These are phyloP conservation scores for Stipa capillata DNA, from an alignment of 176 grass and related monocot species.

Conservation along the genomic window DNA sequence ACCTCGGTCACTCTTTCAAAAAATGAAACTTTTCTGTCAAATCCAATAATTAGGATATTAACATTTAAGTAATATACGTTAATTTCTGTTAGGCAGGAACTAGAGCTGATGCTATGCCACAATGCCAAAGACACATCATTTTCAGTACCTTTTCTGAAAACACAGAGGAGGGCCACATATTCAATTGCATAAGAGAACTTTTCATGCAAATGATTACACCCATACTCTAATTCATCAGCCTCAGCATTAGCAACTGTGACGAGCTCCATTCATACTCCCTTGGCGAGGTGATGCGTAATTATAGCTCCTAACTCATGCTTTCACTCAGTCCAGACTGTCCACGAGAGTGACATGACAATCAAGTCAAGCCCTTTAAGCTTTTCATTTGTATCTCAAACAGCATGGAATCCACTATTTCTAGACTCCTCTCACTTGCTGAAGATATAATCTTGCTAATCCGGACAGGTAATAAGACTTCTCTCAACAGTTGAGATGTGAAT, in stretches of 20 bases:
- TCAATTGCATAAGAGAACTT: background rate
- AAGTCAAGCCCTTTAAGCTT: background rate
- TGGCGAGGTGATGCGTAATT: background rate
- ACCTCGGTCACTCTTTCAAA: too few species aligned
- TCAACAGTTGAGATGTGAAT: background rate
- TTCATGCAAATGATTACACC: background rate
- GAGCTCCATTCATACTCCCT: background rate
- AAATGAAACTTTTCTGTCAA: background rate
- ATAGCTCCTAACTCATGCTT: background rate
- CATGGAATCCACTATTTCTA: background rate
- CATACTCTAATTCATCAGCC: background rate
- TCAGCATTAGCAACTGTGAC: background rate
- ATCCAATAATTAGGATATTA: background rate
- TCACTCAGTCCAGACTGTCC: background rate
- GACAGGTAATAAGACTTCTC: background rate
- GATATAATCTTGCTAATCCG: background rate
- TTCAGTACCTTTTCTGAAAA: background rate
- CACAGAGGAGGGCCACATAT: background rate
- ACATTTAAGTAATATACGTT: background rate
- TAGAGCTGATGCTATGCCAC: background rate
- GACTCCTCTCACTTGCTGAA: background rate
- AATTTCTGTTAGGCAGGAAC: background rate
- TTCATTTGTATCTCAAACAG: background rate
- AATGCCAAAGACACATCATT: background rate
- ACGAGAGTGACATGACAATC: background rate